Evolutionary conservation across 345 rosid species (phyloP).

Genomic region (Camelina laxa): DNA sequence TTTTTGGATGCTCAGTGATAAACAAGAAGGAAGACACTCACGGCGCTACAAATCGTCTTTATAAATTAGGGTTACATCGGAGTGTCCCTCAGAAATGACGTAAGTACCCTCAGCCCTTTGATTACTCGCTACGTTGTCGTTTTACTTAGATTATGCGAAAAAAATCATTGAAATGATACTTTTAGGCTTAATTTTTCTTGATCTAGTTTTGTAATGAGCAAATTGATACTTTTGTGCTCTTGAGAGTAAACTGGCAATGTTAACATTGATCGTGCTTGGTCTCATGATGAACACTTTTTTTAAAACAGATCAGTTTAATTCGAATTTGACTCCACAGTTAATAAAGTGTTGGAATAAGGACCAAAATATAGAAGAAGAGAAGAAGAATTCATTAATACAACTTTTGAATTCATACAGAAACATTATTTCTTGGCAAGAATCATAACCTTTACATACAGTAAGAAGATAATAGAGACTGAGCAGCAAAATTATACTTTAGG

Average conservation of each 20-base stretch:
- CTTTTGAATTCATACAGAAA: conserved; percentile 18
- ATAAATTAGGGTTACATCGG: conserved; percentile 43
- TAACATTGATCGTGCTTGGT: not conserved
- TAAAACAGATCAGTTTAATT: not conserved
- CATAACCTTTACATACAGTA: not conserved
- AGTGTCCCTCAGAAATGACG: not conserved
- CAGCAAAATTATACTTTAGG: not conserved
- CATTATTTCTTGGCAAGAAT: conserved; percentile 24
- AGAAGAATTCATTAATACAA: conserved; percentile 9
- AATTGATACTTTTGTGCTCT: too few relatives aligned
- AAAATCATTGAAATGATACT: not conserved
- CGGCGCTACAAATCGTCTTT: conserved; percentile 17
- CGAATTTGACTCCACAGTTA: not conserved
- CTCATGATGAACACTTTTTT: not conserved
- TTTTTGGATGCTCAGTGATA: conserved; percentile 19
- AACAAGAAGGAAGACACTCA: not conserved
- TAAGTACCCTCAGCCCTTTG: conserved; percentile 11
- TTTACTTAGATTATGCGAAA: not conserved
- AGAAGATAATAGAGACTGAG: conserved; percentile 3
- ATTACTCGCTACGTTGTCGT: conserved; percentile 11
- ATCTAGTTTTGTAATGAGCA: not conserved
- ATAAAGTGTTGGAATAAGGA: not conserved
- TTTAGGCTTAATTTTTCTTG: not conserved
- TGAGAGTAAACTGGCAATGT: too few relatives aligned
- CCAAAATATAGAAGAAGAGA: not conserved